phyloP scores from a whole-genome alignment of 805 yeast species.

The Spathaspora arborariae region DNA sequence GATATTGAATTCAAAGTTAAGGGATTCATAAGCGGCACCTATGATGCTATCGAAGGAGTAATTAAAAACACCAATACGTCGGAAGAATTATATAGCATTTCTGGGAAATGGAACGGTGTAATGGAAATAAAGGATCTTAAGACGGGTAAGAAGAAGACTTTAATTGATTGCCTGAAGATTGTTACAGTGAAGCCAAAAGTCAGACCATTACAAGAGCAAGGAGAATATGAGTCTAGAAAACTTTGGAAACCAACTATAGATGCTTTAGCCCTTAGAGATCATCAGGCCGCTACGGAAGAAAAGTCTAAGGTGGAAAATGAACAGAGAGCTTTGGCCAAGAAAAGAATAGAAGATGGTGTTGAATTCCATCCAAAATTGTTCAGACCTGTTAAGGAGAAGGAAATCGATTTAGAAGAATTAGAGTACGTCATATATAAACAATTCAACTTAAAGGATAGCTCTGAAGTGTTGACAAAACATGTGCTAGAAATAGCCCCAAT shows the following conservation, averaged over 20 bases:
- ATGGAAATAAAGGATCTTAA: conserved; percentile 58
- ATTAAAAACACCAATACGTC: conserved; percentile 44
- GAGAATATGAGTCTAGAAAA: conserved; percentile 72
- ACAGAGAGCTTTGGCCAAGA: conserved; percentile 74
- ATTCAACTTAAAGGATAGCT: conserved; percentile 48
- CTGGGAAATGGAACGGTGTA: conserved; percentile 93
- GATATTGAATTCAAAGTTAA: conserved; percentile 93
- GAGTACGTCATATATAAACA: conserved; percentile 63
- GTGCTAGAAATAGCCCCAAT: conserved; percentile 71
- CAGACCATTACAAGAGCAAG: conserved; percentile 77
- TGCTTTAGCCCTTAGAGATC: conserved; percentile 79
- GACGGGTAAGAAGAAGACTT: conserved; percentile 43
- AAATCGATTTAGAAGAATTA: conserved; percentile 35
- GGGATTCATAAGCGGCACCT: conserved; percentile 90
- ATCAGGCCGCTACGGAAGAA: conserved; percentile 80
- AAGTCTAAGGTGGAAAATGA: conserved; percentile 81
- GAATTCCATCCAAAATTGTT: conserved; percentile 81
- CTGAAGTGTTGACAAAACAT: conserved; percentile 51
- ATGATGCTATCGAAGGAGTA: conserved; percentile 81
- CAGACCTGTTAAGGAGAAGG: conserved; percentile 30
- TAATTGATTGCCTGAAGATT: conserved; percentile 47
- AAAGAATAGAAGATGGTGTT: conserved; percentile 71
- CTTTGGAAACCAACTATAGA: conserved; percentile 81
- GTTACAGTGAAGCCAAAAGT: conserved; percentile 60
- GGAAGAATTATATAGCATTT: conserved; percentile 57